phyloP scores from a whole-genome alignment of 164 flowering plant species.

The Akebia trifoliata region DNA sequence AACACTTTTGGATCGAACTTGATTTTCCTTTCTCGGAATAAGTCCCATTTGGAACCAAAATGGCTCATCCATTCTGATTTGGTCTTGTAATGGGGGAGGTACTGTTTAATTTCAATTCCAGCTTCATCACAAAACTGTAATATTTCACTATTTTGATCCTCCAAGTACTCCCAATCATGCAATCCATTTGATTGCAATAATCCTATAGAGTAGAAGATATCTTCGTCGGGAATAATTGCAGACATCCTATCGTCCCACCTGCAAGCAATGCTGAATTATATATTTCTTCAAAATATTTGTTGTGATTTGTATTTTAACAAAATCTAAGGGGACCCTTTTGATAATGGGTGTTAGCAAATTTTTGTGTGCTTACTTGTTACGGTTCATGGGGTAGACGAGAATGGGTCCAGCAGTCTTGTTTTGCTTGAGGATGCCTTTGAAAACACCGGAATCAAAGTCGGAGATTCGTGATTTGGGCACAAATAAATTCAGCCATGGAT shows the following conservation, averaged over 20 bases:
- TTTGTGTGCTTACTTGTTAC: conserved; percentile 44
- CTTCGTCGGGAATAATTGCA: conserved; percentile 69
- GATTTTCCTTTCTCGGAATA: conserved; percentile 42
- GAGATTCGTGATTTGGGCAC: conserved; percentile 58
- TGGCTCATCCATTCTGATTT: conserved; percentile 60
- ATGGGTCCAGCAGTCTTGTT: conserved; percentile 6
- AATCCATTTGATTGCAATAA: conserved; percentile 48
- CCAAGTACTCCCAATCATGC: conserved; percentile 36
- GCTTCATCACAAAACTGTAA: conserved; percentile 41
- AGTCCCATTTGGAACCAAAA: conserved; percentile 71
- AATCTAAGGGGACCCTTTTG: background rate
- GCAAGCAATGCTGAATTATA: conserved; percentile 14
- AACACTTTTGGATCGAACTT: conserved; percentile 70
- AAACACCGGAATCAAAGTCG: conserved; percentile 54
- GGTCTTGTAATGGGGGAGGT: conserved; percentile 53
- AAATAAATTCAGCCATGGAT: conserved; percentile 88
- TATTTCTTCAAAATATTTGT: background rate
- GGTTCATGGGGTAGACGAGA: conserved; percentile 30
- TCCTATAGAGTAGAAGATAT: conserved; percentile 67
- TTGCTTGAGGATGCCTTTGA: conserved; percentile 42
- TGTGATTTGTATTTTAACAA: background rate
- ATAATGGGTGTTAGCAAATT: background rate
- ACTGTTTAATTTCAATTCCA: conserved; percentile 56
- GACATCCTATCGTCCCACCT: conserved; percentile 85
- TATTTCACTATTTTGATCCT: conserved; percentile 49